Evolutionary conservation across 192 early-diverging fungal species (phyloP).

Genomic region (Helicostylum pulchrum): DNA sequence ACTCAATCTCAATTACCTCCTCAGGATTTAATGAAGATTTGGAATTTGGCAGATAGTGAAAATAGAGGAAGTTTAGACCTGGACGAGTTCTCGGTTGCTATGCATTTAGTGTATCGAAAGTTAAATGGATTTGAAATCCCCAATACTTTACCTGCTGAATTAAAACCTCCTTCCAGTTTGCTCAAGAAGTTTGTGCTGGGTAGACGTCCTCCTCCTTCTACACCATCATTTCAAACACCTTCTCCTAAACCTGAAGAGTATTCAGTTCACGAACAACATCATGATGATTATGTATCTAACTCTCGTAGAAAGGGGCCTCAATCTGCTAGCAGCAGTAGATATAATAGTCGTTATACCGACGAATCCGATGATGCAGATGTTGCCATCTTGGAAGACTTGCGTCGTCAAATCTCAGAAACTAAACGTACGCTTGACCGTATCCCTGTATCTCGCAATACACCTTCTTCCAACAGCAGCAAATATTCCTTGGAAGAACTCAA

Average conservation of each 20-base stretch:
- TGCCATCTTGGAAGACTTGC: slow-evolving; percentile 18
- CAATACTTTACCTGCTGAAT: slow-evolving; percentile 69
- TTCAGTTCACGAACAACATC: slow-evolving; percentile 2
- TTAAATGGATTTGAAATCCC: slow-evolving; percentile 83
- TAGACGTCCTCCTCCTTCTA: slow-evolving; percentile 14
- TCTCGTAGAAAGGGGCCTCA: slow-evolving; percentile 25
- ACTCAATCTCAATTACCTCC: slow-evolving; percentile 52
- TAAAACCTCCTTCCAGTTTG: slow-evolving; percentile 77
- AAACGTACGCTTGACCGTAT: slow-evolving; percentile 10
- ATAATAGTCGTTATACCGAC: neutral
- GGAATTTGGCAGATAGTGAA: slow-evolving; percentile 75
- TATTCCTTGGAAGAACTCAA: slow-evolving; percentile 44
- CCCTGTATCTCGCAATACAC: neutral
- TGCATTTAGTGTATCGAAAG: slow-evolving; percentile 93
- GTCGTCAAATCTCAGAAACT: slow-evolving; percentile 11
- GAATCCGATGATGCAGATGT: neutral
- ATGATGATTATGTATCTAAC: slow-evolving; percentile 32
- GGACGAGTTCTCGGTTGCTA: slow-evolving; percentile 95
- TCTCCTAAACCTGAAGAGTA: neutral
- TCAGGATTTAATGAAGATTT: slow-evolving; percentile 52
- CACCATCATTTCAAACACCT: slow-evolving; percentile 6
- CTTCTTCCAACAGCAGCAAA: neutral
- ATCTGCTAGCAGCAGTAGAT: neutral
- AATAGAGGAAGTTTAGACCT: slow-evolving; percentile 84
- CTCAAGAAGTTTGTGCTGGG: slow-evolving; percentile 35